A percentile compares a stretch with the other conserved stretches of the same genome.
Conservation (phyloP, 2,329 filamentous ascomycete species). For the Sclerotinia nivalis region DNA sequence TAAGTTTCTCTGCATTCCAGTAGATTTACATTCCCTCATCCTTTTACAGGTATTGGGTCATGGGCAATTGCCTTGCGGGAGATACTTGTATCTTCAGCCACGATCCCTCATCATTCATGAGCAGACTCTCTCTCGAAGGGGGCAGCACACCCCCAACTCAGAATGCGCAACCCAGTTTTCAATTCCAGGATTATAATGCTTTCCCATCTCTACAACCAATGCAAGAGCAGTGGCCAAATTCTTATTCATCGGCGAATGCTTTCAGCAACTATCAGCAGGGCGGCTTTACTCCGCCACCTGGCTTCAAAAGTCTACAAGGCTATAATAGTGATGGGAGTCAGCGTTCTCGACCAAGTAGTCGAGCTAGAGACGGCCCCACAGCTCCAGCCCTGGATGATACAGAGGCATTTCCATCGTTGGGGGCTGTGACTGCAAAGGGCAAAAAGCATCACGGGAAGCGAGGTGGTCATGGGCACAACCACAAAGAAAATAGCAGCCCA, state of each 20-base stretch:
- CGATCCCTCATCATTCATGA: slow-evolving; percentile 84
- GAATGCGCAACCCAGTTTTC: slow-evolving; percentile 65
- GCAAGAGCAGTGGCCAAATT: slow-evolving; percentile 59
- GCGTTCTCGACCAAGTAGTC: slow-evolving; percentile 81
- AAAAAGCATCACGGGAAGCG: slow-evolving; percentile 96
- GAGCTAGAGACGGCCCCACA: slow-evolving; percentile 62
- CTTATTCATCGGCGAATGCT: slow-evolving; percentile 44
- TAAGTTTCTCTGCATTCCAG: slow-evolving; percentile 50
- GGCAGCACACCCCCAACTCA: slow-evolving; percentile 64
- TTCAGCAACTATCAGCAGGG: slow-evolving; percentile 54
- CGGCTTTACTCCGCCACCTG: slow-evolving; percentile 65
- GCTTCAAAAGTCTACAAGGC: slow-evolving; percentile 63
- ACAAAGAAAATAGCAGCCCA: slow-evolving; percentile 65
- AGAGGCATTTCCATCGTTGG: slow-evolving; percentile 90
- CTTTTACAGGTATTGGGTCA: slow-evolving; percentile 79
- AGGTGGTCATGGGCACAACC: slow-evolving; percentile 72
- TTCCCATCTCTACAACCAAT: slow-evolving; percentile 75
- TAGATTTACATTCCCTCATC: slow-evolving; percentile 26
- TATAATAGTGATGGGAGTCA: slow-evolving; percentile 62
- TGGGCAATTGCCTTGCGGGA: slow-evolving; percentile 91
- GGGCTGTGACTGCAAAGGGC: slow-evolving; percentile 71
- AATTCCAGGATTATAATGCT: slow-evolving; percentile 78
- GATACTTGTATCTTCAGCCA: slow-evolving; percentile 96
- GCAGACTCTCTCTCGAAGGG: slow-evolving; percentile 74
- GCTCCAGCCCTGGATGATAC: slow-evolving; percentile 86